Base-by-base conservation (phyloP, 805 yeast species). In the Yarrowia sp. region DNA sequence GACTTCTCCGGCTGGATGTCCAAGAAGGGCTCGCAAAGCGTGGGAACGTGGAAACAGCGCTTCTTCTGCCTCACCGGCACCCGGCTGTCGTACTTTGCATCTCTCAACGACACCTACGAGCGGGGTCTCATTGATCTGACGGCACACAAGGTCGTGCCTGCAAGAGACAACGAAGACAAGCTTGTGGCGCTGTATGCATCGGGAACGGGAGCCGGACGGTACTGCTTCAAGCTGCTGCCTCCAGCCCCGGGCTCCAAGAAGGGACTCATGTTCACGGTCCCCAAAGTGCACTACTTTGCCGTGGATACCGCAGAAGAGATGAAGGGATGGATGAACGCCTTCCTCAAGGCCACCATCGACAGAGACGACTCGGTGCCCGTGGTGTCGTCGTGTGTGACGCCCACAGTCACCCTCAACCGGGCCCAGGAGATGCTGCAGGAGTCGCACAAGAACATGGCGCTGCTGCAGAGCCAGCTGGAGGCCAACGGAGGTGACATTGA, bases 171-270 rank as follows among this genome's bases (percentile, higher is more conserved):
- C 14, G 96, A 91, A 72, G 98, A 93, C 78, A 91, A 89, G 75
- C 82, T 90, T 67, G 87, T 91, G 44, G 91, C 97, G 0, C 79
- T 94, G 56, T 91, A 91, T 77, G 98, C 98, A 0, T 95, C 97
- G 0, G 87, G 94, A 39, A 89, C 97, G 3, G 97, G 98, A 9
- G 88, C 90, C 52, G 98, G 98, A n/a, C 83, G 96, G 47, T 91
- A 86, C 75, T 92, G 97, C 74, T 94, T 95, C 81, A 73, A 91
- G 74, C 77, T 95, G 13, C 86, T 93, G 3, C 99, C 99, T 10
- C 99, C 99, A 0, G 97, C 96, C 1, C 98, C 98, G 0, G 99
- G 99, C 0, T 91, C 94, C 66, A 88, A 89, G 71, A 94, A 93
- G 79, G 98, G 98, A 0, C 85, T 95, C 68, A 93, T 97, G 0